Percentiles rank a stretch among this genome's conserved stretches.
Conservation (phyloP, 2,329 filamentous ascomycete species). For the Bipolaris sorokiniana region DNA sequence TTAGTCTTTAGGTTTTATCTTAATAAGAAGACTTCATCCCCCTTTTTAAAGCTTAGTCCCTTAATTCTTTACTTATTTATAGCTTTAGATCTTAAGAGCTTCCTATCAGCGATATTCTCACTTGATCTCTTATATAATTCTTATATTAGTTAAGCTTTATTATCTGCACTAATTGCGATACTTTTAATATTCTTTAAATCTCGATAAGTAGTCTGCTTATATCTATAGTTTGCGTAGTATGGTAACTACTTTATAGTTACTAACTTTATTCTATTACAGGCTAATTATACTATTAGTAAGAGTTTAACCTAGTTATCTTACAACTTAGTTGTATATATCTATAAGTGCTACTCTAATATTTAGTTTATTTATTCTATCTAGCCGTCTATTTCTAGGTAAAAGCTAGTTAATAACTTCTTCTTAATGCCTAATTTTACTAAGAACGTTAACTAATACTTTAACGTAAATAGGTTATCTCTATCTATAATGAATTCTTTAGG, state of each 20-base stretch:
- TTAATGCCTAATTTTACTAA: not conserved
- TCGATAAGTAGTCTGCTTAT: not conserved
- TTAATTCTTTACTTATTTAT: constrained; percentile 2
- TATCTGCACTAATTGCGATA: not conserved
- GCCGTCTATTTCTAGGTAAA: too few relatives aligned
- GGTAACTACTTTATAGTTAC: not conserved
- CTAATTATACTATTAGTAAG: not conserved
- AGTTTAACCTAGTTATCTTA: not conserved
- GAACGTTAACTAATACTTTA: not conserved
- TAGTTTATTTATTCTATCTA: not conserved
- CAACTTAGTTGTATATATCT: not conserved
- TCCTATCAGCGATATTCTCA: not conserved
- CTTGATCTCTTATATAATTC: not conserved
- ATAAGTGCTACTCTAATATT: not conserved
- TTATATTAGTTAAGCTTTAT: not conserved
- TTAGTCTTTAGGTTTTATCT: not conserved
- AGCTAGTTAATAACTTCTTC: not conserved
- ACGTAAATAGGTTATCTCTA: not conserved
- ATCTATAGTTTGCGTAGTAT: too few relatives aligned
- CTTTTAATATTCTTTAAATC: not conserved
- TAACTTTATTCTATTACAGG: not conserved
- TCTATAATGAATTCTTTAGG: not conserved
- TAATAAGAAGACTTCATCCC: constrained; percentile 2
- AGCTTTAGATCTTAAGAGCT: not conserved
- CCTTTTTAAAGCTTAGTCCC: constrained; percentile 4